Conservation (phyloP, 805 yeast genomes). For the Starmerella floricola region DNA sequence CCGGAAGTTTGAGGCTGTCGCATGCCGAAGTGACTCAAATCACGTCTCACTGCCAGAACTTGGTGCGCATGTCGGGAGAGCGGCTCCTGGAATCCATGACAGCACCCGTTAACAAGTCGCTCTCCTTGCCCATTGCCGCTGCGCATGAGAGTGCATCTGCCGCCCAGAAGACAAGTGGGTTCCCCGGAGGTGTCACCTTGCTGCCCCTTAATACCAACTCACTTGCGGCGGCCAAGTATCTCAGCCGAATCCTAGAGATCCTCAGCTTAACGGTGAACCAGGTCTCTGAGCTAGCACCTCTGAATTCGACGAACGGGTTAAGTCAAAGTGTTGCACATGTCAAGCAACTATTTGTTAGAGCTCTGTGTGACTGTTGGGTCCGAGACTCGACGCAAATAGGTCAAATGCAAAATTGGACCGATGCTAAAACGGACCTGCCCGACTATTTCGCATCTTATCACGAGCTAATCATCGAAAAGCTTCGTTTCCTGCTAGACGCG, state of each 20-base stretch:
- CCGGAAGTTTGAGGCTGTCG: conserved; percentile 4
- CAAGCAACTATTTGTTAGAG: conserved; percentile 36
- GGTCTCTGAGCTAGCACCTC: conserved; percentile 24
- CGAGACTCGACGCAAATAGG: conserved; percentile 36
- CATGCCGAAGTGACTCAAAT: conserved; percentile 5
- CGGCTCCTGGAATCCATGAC: conserved; percentile 12
- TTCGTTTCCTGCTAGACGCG: conserved; percentile 14
- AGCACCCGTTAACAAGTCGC: conserved; percentile 6
- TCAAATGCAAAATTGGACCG: conserved; percentile 33
- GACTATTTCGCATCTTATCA: conserved; percentile 33
- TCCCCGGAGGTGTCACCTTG: conserved; percentile 35
- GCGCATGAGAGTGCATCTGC: conserved; percentile 7
- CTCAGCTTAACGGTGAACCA: conserved; percentile 35
- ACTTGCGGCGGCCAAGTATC: conserved; percentile 43
- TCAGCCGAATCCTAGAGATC: conserved; percentile 37
- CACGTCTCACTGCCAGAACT: conserved; percentile 8
- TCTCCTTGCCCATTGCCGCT: conserved; percentile 15
- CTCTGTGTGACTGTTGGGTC: conserved; percentile 40
- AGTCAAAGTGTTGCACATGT: conserved; percentile 19
- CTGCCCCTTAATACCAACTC: conserved; percentile 56
- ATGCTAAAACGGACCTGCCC: conserved; percentile 24
- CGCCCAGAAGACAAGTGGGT: background rate
- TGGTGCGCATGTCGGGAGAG: conserved; percentile 4
- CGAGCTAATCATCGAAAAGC: conserved; percentile 14
- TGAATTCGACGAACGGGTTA: conserved; percentile 6